Evolutionary conservation across 208 protist species (phyloP).

Genomic region (Vickermania spadyakhi): DNA sequence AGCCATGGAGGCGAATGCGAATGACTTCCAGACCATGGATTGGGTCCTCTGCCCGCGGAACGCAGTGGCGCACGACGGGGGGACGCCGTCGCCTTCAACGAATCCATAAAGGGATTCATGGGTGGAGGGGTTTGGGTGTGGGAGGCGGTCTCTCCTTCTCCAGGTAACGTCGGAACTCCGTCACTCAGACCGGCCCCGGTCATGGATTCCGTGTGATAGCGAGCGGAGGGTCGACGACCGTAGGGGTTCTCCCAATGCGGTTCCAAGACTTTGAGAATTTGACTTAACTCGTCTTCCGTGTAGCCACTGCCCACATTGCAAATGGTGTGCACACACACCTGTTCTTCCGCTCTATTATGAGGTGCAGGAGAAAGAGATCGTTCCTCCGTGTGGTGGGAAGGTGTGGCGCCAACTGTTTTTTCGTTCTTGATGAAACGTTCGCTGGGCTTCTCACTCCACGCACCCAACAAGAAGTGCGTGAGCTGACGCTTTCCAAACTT

Average conservation of each 20-base stretch:
- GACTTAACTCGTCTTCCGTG: constrained; percentile 27
- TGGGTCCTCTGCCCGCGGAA: too few relatives aligned
- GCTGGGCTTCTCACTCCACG: constrained; percentile 11
- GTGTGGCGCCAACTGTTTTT: too few relatives aligned
- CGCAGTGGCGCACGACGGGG: constrained; percentile 7
- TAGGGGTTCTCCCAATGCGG: constrained; percentile 22
- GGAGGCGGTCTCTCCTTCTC: not conserved
- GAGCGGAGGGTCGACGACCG: not conserved
- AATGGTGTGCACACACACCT: constrained; percentile 18
- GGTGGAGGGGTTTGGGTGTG: not conserved
- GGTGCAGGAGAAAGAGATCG: not conserved
- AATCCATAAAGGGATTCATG: not conserved
- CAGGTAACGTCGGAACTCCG: too few relatives aligned
- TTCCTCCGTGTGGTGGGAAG: not conserved
- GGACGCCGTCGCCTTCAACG: not conserved
- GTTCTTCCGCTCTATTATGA: too few relatives aligned
- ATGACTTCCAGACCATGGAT: not conserved
- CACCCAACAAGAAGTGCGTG: constrained; percentile 38
- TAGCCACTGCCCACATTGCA: constrained; percentile 62
- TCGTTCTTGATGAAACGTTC: too few relatives aligned
- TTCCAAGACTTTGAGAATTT: constrained; percentile 22
- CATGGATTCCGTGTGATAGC: not conserved
- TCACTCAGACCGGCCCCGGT: not conserved
- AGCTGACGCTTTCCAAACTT: constrained; percentile 36
- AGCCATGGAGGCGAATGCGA: constrained; percentile 18